Conservation (phyloP, 2,329 filamentous ascomycete species). For the Aureobasidium pullulans region DNA sequence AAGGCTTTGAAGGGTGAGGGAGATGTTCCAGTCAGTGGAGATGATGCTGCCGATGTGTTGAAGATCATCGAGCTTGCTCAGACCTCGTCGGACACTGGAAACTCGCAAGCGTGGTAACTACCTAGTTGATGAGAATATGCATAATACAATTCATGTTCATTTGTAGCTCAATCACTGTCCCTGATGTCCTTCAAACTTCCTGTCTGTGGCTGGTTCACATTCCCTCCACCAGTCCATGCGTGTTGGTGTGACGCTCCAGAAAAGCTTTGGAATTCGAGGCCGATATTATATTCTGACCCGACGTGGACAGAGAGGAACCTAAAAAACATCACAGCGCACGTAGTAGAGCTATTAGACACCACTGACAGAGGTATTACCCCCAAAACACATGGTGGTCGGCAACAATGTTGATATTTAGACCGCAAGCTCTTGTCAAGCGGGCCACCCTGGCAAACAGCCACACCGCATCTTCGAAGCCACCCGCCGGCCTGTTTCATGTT, state of each 20-base stretch:
- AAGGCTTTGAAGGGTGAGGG: conserved; percentile 46
- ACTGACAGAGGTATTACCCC: neutral
- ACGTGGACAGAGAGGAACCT: too few species aligned
- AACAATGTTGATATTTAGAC: neutral
- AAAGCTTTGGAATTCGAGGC: too few species aligned
- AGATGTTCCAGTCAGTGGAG: conserved; percentile 47
- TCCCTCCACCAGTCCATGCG: too few species aligned
- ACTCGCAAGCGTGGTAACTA: conserved; percentile 28
- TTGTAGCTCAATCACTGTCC: too few species aligned
- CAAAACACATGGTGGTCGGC: neutral
- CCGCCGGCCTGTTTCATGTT: conserved; percentile 1
- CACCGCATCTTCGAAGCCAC: neutral
- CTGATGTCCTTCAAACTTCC: too few species aligned
- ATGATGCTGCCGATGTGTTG: conserved; percentile 47
- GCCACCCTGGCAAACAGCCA: neutral
- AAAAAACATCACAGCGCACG: too few species aligned
- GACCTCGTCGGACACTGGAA: conserved; percentile 46
- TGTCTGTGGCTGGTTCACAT: too few species aligned
- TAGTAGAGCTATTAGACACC: neutral
- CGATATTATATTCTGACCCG: too few species aligned
- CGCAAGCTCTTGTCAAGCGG: neutral
- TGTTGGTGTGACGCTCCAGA: too few species aligned
- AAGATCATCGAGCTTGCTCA: conserved; percentile 49
- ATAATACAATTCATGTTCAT: too few species aligned
- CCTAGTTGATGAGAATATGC: neutral